These are phyloP conservation scores for Fusarium longipes DNA, from an alignment of 2,329 filamentous ascomycete genomes.

Conservation along the genomic window DNA sequence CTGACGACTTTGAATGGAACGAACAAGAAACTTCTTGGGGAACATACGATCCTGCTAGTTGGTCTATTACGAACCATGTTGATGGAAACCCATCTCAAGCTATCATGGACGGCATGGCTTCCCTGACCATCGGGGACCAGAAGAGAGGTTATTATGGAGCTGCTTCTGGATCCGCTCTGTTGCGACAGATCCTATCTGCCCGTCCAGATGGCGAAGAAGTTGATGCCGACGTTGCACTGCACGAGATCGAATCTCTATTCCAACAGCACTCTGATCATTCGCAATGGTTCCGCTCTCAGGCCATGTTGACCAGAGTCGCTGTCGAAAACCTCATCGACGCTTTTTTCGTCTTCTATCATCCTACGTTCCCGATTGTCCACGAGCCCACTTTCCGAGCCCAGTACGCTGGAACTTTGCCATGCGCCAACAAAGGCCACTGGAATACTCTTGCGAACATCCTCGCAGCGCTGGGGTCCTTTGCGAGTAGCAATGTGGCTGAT, in stretches of 20 bases:
- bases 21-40: conserved; percentile 32
- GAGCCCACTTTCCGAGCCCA: conserved; percentile 34
- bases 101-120: conserved; percentile 35
- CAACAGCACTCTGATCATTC: conserved; percentile 32
- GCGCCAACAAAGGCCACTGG: conserved; percentile 27
- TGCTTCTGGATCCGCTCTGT: conserved; percentile 26
- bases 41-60: conserved; percentile 20
- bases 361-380: conserved; percentile 25
- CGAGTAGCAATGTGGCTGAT: conserved; percentile 8
- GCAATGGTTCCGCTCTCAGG: conserved; percentile 33
- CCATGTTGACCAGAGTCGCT: conserved; percentile 28
- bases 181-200: conserved; percentile 30
- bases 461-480: conserved; percentile 21
- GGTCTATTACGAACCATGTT: conserved; percentile 20
- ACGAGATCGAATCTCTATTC: conserved; percentile 28
- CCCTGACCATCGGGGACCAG: conserved; percentile 26
- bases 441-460: conserved; percentile 21
- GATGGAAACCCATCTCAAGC: conserved; percentile 25
- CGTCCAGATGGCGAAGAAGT: conserved; percentile 30
- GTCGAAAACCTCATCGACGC: conserved; percentile 30
- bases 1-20: conserved; percentile 34
- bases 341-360: conserved; percentile 27
- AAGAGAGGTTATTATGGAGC: conserved; percentile 33
- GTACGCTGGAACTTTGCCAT: conserved; percentile 14
- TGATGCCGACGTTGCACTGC: conserved; percentile 23